phyloP scores from a whole-genome alignment of 345 rosid species.

The Excoecaria agallocha region DNA sequence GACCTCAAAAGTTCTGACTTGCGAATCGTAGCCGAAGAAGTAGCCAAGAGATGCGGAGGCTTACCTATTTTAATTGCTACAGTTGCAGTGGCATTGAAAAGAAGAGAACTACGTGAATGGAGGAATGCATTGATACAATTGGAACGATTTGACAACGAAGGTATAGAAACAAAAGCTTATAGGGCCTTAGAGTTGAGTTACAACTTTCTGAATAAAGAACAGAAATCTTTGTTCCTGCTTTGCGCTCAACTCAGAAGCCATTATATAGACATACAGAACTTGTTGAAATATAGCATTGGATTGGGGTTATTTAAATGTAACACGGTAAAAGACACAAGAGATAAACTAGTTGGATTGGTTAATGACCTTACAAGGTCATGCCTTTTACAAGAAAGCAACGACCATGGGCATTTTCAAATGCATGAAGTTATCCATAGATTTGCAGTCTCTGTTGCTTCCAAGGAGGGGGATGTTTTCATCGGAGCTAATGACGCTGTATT shows the following conservation, averaged over 20 bases:
- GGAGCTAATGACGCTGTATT: neutral
- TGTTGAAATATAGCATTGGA: slow-evolving; percentile 30
- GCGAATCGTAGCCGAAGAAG: neutral
- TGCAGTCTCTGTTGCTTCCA: slow-evolving; percentile 21
- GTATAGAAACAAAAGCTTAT: neutral
- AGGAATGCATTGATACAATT: slow-evolving; percentile 11
- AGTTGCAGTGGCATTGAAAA: slow-evolving; percentile 2
- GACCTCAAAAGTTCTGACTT: neutral
- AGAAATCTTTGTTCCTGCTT: slow-evolving; percentile 9
- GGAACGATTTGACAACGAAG: neutral
- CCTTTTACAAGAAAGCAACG: slow-evolving; percentile 19
- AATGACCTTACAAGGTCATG: slow-evolving; percentile 24
- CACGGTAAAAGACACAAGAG: slow-evolving; percentile 9
- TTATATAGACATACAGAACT: neutral
- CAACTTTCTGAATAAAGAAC: neutral
- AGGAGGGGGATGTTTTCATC: slow-evolving; percentile 2
- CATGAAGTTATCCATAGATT: slow-evolving; percentile 33
- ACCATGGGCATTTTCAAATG: neutral
- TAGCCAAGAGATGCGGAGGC: slow-evolving; percentile 21
- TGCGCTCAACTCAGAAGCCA: slow-evolving; percentile 11
- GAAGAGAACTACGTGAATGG: neutral
- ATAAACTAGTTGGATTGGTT: slow-evolving; percentile 15
- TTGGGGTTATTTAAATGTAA: slow-evolving; percentile 16
- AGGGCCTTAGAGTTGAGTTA: slow-evolving; percentile 11
- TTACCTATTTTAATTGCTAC: slow-evolving; percentile 23